Conservation (phyloP, 306 rosid species). For the Fragaria nilgerrensis region DNA sequence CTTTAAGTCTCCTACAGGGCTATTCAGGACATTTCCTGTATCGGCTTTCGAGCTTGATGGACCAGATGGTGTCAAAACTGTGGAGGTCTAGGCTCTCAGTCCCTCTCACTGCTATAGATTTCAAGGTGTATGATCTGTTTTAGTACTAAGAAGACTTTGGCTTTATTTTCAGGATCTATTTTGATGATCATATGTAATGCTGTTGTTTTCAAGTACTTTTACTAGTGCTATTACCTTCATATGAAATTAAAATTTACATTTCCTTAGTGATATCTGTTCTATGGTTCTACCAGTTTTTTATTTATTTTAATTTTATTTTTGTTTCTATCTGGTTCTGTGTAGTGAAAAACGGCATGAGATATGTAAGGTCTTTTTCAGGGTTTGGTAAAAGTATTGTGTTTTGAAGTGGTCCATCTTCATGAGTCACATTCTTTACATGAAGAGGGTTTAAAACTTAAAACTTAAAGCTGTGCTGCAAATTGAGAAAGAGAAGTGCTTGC, state of each 20-base stretch:
- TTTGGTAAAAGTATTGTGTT: not conserved
- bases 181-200: not conserved
- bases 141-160: not conserved
- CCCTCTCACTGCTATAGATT: not conserved
- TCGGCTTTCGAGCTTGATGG: slow-evolving; percentile 64
- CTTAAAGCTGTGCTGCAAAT: no score
- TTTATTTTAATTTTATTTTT: no score
- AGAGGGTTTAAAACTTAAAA: no score
- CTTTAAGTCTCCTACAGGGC: slow-evolving; percentile 61
- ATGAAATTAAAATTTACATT: not conserved
- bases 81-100: not conserved
- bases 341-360: not conserved
- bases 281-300: not conserved
- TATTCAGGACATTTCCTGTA: slow-evolving; percentile 52
- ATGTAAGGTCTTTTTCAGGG: not conserved
- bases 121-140: not conserved
- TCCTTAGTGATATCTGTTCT: not conserved
- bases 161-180: not conserved
- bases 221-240: not conserved
- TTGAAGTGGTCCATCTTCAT: not conserved
- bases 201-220: slow-evolving; percentile 5
- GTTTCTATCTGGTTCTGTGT: not conserved
- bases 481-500: no score
- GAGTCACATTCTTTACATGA: no score
- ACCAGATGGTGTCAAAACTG: slow-evolving; percentile 1